Percentiles rank a stretch among this genome's conserved stretches.
Evolutionary conservation across 2,329 filamentous ascomycete species (phyloP).

Genomic region (Aspergillus arachidicola): DNA sequence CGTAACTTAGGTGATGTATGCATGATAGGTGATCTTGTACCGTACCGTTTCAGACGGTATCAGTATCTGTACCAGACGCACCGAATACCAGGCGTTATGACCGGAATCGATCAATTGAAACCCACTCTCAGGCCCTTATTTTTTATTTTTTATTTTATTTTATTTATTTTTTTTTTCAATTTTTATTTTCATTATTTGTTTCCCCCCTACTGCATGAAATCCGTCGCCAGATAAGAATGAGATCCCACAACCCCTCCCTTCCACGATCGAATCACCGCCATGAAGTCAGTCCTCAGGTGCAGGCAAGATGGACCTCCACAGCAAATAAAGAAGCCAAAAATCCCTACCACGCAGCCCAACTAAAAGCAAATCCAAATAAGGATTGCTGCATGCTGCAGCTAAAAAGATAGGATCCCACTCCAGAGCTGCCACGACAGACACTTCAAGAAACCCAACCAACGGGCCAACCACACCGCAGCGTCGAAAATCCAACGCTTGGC

Average conservation of each 20-base stretch:
- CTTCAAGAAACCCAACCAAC: slow-evolving; percentile 1
- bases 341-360: background rate
- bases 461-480: slow-evolving; percentile 1
- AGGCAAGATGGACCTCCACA: background rate
- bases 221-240: background rate
- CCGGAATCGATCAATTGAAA: background rate
- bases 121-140: background rate
- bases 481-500: slow-evolving; percentile 1
- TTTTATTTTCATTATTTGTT: background rate
- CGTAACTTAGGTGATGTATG: slow-evolving; percentile 20
- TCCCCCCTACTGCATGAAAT: slow-evolving; percentile 1
- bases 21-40: slow-evolving; percentile 11
- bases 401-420: slow-evolving; percentile 3
- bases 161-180: background rate
- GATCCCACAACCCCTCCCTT: background rate
- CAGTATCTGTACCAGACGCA: background rate
- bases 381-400: slow-evolving; percentile 7
- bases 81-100: background rate
- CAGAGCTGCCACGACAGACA: slow-evolving; percentile 7
- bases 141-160: no score
- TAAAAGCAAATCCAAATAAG: slow-evolving; percentile 9
- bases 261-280: background rate
- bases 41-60: background rate
- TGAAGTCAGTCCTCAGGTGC: background rate
- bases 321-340: slow-evolving; percentile 3